Evolutionary conservation across 1,139 yeast species (phyloP), one percentile per base, ranked within the genome.

Genomic region (Scheffersomyces titani): DNA sequence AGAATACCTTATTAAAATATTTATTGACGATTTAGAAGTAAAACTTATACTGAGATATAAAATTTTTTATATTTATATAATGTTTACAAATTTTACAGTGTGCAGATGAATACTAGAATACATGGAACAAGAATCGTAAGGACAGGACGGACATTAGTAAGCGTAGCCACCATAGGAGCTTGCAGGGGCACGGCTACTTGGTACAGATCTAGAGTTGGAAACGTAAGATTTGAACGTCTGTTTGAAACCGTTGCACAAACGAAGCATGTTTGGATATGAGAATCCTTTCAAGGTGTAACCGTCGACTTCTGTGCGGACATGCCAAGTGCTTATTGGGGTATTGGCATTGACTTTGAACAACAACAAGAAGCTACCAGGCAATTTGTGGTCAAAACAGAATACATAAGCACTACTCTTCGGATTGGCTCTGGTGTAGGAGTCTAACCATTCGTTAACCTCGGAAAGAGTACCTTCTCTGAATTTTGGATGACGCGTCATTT

Each of bases 161-260:
- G 75, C 75, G 59, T 70, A 72, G 24, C 71, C 66, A 51, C 72
- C 72, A 59, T 74, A 73, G 44, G 65, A 59, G 54, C 61, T 47
- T 52, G 54, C 60, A n/a, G 61, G 60, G 20, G 58, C 56, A 52
- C 55, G 52, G 19, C 45, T 55, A 30, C 67, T 63, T 57, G 63
- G 58, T 21, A 58, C 59, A 44, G 66, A 62, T 51, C 56, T 54
- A 16, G 54, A 44, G 40, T 49, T 48, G 21, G 51, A 21, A 49
- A 74, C 72, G 59, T 74, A 76, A 54, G 77, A 71, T 70, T 79
- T 79, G 68, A 76, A 78, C 16, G 81, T 77, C 62, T 78, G 82
- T 79, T 94, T 94, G 85, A 94, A 96, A 20, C 99, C 99, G 68
- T 94, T 94, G 76, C 97, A 90, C 66, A 94, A 81, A 61, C 90